Evolutionary conservation across 2,329 filamentous ascomycete species (phyloP), one percentile per base, ranked within the genome.

Genomic region (Fusarium compactum): DNA sequence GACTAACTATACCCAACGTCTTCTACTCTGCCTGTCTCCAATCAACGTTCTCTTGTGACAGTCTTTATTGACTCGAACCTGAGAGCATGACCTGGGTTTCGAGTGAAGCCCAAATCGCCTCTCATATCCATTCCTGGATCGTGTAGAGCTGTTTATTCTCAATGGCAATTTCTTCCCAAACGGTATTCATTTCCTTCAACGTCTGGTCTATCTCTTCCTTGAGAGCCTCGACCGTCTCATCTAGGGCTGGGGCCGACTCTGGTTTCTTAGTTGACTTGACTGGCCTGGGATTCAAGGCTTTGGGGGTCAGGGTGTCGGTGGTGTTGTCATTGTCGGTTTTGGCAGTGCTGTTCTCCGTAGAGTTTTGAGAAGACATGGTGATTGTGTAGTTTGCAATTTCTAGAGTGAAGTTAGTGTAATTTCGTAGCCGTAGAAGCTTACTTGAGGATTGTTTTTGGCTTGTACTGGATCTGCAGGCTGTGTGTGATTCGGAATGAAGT

Each of bases 1-100:
- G 60, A 58, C 73, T 72, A 61, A 73, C 64, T 43, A 20, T 65
- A 29, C 38, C n/a, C 65, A 72, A 64, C 9, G 24, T 34, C 24
- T 46, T 16, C 8, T 29, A 8, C 29, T 12, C 16, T 41, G 12
- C n/a, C 48, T 20, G 46, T 14, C 25, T 30, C 32, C 8, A 24
- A 27, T 38, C 7, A 38, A 11, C 16, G 8, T 24, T 22, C n/a
- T 16, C 14, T 34, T 27, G 29, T 38, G 9, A 20, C 9, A 41
- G 10, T 34, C 38, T 53, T 15, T 11, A 14, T 46, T 56, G 40
- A n/a, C 34, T 27, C 22, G 16, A 24, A 6, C 14, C 6, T 15
- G 8, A 41, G 25, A 16, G 38, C 14, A 43, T 11, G 20, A 4
- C 22, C 14, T 7, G n/a, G 53, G 44, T 41, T 55, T 58, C 56